Base-by-base conservation (phyloP, 371 early-diverging fungal genomes). In the Circinella umbellata region DNA sequence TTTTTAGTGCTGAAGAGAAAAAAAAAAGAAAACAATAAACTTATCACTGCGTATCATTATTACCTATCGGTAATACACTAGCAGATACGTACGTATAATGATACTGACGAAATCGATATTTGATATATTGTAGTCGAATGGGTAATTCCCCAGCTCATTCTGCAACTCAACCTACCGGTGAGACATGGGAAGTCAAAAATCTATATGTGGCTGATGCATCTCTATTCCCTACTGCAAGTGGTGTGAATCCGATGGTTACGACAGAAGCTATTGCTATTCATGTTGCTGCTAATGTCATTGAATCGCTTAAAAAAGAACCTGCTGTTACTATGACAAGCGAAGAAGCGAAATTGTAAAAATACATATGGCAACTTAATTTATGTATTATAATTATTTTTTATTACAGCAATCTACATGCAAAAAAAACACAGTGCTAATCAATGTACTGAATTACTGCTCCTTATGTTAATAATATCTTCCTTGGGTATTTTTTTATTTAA, bases 181-280 rank as follows among this genome's bases (percentile, higher is more conserved):
- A 91, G 75, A 85, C 87, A 4, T 93, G 90, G 89, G 93, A 91
- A 69, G 80, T 88, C 61, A 80, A 89, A 70, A 81, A 85, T 34
- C 70, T 92, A 34, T 92, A 86, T 64, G 89, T 93, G 7, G 87
- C 89, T 8, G 93, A 93, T 71, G 88, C 89, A 5, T 87, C 86
- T 4, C 18, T 90, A 42, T 90, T 92, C 74, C 92, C 92, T 4
- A 89, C 91, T 0, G 82, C 90, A 9, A 74, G 70, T 20, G 93
- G 94, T 59, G 92, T 92, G 59, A 90, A 91, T 73, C 92, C 92
- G 4, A 92, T 92, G 91, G 77, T 89, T 3, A 90, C 88, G 1
- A 80, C 76, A 15, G 80, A 86, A 64, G 72, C 81, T 10, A 68
- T 89, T 35, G 81, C 80, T 27, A 69, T 86, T 46, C 70, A 74